These are phyloP conservation scores for Penicillium sp. DNA, from an alignment of 2,329 filamentous ascomycete genomes.

Conservation along the genomic window DNA sequence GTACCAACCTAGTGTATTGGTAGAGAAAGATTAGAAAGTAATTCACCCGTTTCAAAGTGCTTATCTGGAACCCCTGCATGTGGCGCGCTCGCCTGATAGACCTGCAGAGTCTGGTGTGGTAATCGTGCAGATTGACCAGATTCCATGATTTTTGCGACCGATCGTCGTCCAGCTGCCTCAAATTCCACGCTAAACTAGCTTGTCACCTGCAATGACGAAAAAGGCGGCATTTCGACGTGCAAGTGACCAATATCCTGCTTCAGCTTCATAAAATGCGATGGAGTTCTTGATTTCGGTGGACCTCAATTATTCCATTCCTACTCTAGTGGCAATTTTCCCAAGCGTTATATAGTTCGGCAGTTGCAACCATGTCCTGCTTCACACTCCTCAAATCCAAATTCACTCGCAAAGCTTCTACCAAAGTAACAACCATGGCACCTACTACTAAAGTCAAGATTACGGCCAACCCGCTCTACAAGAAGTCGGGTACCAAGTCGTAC, in stretches of 20 bases:
- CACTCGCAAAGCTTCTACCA: constrained; percentile 12
- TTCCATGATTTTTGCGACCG: constrained; percentile 10
- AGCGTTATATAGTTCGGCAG: not conserved
- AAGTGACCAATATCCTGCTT: constrained; percentile 2
- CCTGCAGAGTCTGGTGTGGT: not conserved
- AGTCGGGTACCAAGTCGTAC: constrained; percentile 62
- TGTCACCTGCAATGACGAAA: constrained; percentile 8
- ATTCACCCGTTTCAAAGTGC: constrained; percentile 5
- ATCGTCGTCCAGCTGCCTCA: constrained; percentile 10
- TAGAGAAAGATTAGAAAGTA: constrained; percentile 17
- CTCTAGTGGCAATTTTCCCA: not conserved
- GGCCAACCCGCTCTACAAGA: constrained; percentile 59
- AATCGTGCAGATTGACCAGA: constrained; percentile 4
- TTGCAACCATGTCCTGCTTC: constrained; percentile 7
- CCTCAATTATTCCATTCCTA: not conserved
- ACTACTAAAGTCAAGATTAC: constrained; percentile 50
- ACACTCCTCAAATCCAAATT: constrained; percentile 13
- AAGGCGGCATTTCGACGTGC: not conserved
- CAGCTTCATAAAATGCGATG: constrained; percentile 1
- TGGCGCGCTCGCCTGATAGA: not conserved
- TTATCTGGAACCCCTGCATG: constrained; percentile 12
- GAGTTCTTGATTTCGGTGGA: not conserved
- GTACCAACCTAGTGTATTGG: constrained; percentile 10
- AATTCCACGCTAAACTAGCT: constrained; percentile 1
- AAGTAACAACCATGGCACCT: constrained; percentile 30